phyloP scores from a whole-genome alignment of 2,329 filamentous ascomycete species.

The Exophiala alcalophila region DNA sequence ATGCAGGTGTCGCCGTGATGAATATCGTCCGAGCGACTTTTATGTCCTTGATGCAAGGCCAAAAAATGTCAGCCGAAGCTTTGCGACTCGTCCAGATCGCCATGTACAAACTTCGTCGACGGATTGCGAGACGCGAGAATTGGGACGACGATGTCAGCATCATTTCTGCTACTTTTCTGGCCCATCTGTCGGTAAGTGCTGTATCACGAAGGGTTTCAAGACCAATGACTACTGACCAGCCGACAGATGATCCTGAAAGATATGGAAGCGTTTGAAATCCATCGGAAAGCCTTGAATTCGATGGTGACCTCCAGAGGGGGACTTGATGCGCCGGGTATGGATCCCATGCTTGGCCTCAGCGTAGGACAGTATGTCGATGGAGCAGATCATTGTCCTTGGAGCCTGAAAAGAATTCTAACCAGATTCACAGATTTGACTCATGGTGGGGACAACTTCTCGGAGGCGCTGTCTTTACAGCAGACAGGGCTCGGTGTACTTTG shows the following conservation, averaged over 20 bases:
- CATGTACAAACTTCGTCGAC: not conserved
- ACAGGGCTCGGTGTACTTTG: not conserved
- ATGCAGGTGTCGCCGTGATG: slow-evolving; percentile 1
- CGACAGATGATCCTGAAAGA: slow-evolving; percentile 3
- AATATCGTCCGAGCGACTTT: slow-evolving; percentile 1
- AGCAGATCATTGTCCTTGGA: not conserved
- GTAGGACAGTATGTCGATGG: slow-evolving; percentile 4
- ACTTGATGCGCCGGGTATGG: not conserved
- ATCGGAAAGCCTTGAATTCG: slow-evolving; percentile 1
- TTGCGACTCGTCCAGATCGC: slow-evolving; percentile 1
- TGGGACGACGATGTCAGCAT: slow-evolving; percentile 5
- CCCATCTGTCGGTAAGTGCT: slow-evolving; percentile 6
- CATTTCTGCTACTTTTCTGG: slow-evolving; percentile 1
- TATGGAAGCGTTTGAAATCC: not conserved
- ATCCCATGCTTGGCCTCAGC: not conserved
- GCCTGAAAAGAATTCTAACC: not conserved
- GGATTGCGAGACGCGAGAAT: slow-evolving; percentile 1
- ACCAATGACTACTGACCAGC: not conserved
- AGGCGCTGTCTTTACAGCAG: not conserved
- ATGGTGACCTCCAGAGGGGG: slow-evolving; percentile 2
- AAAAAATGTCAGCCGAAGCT: not conserved
- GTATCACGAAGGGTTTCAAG: not conserved
- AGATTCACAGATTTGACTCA: not conserved
- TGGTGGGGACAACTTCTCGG: slow-evolving; percentile 2
- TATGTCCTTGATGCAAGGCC: not conserved